Percentiles rank a stretch among this genome's conserved stretches.
Conservation (phyloP, 164 flowering plant species). For the Liquidambar formosana region DNA sequence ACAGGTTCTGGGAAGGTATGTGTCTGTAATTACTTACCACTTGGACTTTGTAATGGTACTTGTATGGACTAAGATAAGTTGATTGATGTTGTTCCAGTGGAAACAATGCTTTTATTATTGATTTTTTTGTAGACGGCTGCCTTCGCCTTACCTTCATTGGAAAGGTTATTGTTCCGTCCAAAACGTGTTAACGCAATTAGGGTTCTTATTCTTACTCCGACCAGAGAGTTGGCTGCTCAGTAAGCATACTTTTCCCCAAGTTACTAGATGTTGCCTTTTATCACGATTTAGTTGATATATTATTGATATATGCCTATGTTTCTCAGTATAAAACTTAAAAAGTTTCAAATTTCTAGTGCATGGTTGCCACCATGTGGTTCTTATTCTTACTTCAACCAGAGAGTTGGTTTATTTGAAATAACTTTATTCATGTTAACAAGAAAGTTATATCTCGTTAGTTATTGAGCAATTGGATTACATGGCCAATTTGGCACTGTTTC, state of each 20-base stretch:
- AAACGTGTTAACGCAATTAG: conserved; percentile 79
- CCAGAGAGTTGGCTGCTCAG: conserved; percentile 97
- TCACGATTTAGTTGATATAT: no score
- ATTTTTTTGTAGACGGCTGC: conserved; percentile 77
- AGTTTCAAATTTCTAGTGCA: no score
- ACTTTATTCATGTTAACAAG: background rate
- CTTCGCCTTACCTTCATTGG: conserved; percentile 82
- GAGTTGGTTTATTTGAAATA: background rate
- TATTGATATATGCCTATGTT: no score
- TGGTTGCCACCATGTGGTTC: background rate
- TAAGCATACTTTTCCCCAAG: conserved; percentile 34
- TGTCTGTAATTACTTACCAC: background rate
- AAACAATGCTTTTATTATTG: background rate
- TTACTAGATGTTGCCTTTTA: no score
- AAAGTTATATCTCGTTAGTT: background rate
- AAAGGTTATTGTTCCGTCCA: conserved; percentile 81
- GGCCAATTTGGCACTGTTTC: background rate
- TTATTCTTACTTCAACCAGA: no score
- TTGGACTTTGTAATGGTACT: background rate
- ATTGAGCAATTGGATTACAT: background rate
- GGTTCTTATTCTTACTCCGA: conserved; percentile 92
- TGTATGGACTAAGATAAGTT: no score
- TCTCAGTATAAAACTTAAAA: no score
- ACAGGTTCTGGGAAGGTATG: conserved; percentile 98
- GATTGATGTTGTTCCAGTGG: background rate